A percentile compares a stretch with the other conserved stretches of the same genome.
phyloP scores from a whole-genome alignment of 2,329 filamentous ascomycete species.

The Leptographium radiaticola region DNA sequence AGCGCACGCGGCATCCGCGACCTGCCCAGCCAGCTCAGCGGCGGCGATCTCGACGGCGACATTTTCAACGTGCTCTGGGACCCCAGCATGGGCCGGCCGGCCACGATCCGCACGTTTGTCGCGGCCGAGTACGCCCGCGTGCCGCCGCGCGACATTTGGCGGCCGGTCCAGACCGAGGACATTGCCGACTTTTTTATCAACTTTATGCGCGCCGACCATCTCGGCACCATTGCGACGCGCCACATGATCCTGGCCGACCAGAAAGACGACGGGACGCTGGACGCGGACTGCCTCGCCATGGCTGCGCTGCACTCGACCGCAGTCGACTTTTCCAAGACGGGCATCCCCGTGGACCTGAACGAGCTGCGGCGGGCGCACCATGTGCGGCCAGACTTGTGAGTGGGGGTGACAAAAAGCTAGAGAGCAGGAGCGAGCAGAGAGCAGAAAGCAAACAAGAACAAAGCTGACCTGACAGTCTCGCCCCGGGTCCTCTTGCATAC shows the following conservation, averaged over 20 bases:
- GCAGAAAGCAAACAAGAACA: not conserved
- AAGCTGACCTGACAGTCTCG: slow-evolving; percentile 21
- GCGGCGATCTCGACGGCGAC: slow-evolving; percentile 77
- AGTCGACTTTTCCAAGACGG: slow-evolving; percentile 67
- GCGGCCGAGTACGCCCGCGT: slow-evolving; percentile 60
- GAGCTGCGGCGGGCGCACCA: slow-evolving; percentile 26
- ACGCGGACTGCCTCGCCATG: slow-evolving; percentile 37
- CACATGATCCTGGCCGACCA: slow-evolving; percentile 56
- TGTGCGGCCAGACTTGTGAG: slow-evolving; percentile 43
- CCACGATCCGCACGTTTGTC: slow-evolving; percentile 25
- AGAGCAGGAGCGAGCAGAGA: not conserved
- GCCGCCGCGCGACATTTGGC: slow-evolving; percentile 41
- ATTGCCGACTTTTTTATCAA: slow-evolving; percentile 73
- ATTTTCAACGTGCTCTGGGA: slow-evolving; percentile 73
- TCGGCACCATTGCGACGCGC: slow-evolving; percentile 50
- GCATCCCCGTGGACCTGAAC: slow-evolving; percentile 39
- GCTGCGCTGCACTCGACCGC: slow-evolving; percentile 56
- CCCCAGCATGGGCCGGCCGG: slow-evolving; percentile 20
- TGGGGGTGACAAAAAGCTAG: slow-evolving; percentile 5
- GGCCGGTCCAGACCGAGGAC: slow-evolving; percentile 46
- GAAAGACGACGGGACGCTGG: slow-evolving; percentile 32
- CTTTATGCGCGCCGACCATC: slow-evolving; percentile 55
- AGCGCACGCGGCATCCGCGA: slow-evolving; percentile 59
- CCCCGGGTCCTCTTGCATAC: slow-evolving; percentile 29
- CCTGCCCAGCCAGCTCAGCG: slow-evolving; percentile 64